Evolutionary conservation across 2,329 filamentous ascomycete genomes (phyloP).

Genomic region (Fusarium avenaceum): DNA sequence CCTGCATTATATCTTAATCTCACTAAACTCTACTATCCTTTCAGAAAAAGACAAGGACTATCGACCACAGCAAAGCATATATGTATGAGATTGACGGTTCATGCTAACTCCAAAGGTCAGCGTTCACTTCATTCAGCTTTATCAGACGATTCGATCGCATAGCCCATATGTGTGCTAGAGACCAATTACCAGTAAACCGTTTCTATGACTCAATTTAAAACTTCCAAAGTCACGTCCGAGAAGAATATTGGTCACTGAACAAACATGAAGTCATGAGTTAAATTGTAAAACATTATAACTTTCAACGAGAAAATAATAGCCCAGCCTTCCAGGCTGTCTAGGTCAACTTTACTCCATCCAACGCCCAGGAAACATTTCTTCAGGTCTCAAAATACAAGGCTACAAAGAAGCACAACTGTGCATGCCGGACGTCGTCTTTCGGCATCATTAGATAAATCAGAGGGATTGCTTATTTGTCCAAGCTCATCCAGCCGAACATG

Average conservation of each 20-base stretch:
- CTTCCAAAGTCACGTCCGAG: background rate
- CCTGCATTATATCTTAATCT: too few species aligned
- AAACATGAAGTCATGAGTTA: background rate
- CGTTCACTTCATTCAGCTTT: background rate
- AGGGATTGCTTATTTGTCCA: slow-evolving; percentile 50
- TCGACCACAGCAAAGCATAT: too few species aligned
- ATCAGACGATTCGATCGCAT: background rate
- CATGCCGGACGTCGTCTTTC: slow-evolving; percentile 18
- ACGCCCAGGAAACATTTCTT: slow-evolving; percentile 43
- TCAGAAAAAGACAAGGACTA: too few species aligned
- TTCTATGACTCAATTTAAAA: background rate
- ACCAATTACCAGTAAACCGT: background rate
- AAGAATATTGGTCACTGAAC: background rate
- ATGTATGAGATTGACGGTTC: too few species aligned
- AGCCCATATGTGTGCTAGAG: background rate
- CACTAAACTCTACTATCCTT: too few species aligned
- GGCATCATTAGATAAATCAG: slow-evolving; percentile 27
- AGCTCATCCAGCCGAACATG: slow-evolving; percentile 65
- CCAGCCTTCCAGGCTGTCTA: slow-evolving; percentile 42
- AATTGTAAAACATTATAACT: slow-evolving; percentile 19
- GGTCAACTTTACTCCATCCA: slow-evolving; percentile 45
- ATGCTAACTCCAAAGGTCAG: too few species aligned
- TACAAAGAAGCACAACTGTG: slow-evolving; percentile 31
- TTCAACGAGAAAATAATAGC: slow-evolving; percentile 26
- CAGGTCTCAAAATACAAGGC: slow-evolving; percentile 30